phyloP scores from a whole-genome alignment of 1,284 basidiomycete genomes.

The Gymnopus androsaceus region DNA sequence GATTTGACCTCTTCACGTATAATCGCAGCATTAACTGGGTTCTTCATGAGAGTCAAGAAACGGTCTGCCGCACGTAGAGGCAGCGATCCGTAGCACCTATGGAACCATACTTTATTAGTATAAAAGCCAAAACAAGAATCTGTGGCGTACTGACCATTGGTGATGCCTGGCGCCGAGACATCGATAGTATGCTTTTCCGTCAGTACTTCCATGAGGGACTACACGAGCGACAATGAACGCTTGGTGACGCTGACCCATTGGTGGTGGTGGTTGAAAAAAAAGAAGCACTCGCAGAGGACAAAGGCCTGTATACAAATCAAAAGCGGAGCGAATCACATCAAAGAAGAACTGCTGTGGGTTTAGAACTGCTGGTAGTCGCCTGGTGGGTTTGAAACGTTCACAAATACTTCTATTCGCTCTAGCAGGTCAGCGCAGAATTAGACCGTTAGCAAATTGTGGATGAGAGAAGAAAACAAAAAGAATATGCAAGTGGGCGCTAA shows the following conservation, averaged over 20 bases:
- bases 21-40: slow-evolving; percentile 36
- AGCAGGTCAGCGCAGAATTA: too few relatives aligned
- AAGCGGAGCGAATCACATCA: too few relatives aligned
- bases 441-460: too few relatives aligned
- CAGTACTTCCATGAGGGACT: slow-evolving; percentile 20
- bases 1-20: slow-evolving; percentile 35
- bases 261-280: slow-evolving; percentile 5
- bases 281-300: too few relatives aligned
- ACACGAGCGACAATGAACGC: slow-evolving; percentile 21
- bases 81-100: slow-evolving; percentile 33
- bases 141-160: slow-evolving; percentile 30
- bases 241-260: slow-evolving; percentile 26
- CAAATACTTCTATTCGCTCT: too few relatives aligned
- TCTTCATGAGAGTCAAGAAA: slow-evolving; percentile 35
- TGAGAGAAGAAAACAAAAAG: too few relatives aligned
- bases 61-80: slow-evolving; percentile 33
- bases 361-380: too few relatives aligned
- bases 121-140: not conserved
- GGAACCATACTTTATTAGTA: not conserved
- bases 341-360: too few relatives aligned
- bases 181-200: slow-evolving; percentile 30
- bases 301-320: too few relatives aligned
- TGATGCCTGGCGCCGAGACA: slow-evolving; percentile 41
- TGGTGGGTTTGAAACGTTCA: too few relatives aligned
- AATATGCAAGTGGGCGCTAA: too few relatives aligned